Base-by-base conservation (phyloP, 176 grass and related monocot genomes). In the Aegilops tauschii region DNA sequence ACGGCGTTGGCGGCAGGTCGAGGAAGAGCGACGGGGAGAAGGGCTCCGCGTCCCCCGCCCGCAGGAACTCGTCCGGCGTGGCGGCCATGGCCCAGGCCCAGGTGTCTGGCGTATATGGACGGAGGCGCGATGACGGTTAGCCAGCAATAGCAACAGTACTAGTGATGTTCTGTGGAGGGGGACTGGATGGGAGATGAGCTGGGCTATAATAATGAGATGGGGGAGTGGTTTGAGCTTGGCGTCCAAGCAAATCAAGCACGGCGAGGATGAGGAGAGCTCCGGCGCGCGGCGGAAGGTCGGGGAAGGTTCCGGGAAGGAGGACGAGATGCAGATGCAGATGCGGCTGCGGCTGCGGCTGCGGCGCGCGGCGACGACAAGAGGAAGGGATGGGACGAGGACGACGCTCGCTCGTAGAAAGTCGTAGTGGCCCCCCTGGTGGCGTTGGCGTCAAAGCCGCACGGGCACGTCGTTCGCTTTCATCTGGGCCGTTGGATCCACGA, bases 1-100 rank as follows among this genome's bases (percentile, higher is more conserved):
- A 14, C 21, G 81, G 83, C 64, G 82, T 81, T 25, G 86, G 88
- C 12, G 88, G 81, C 11, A 92, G 87, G 66, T 80, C 83, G 80
- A 87, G 87, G 92, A 90, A 84, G 76, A 81, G 20, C 28, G 91
- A 90, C 6, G 93, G 84, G 47, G 78, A 85, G 90, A 90, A 37
- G 27, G 88, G 70, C 61, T 89, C 86, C 12, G 83, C 83, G 52
- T 83, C 21, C 0, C 28, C 45, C 5, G 61, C 58, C 65, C 47
- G 82, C 68, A 87, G 69, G 78, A 87, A 75, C 10, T 88, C 81
- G 54, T 78, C 80, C 65, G 87, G 81, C 52, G 81, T 37, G 37
- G 81, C 37, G 39, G 87, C 54, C 87, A 89, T 89, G 82, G 49
- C 74, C 69, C 16, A 52, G 49, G 42, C 42, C 42, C 42, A 54